phyloP scores from a whole-genome alignment of 441 rosid species.

The Pelargonium citronellum region DNA sequence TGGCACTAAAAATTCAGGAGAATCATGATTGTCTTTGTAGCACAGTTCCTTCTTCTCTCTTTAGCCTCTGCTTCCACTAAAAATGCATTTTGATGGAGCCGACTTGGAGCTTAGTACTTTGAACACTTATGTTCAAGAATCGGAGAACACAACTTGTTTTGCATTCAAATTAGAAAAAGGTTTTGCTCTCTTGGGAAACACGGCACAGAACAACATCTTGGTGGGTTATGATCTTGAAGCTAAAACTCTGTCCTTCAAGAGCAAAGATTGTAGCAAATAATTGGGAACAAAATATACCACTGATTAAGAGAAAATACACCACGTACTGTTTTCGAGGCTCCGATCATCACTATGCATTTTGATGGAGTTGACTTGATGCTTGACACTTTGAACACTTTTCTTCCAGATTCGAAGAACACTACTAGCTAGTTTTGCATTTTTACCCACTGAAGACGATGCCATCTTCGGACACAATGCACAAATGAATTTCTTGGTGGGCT shows the following conservation, averaged over 20 bases:
- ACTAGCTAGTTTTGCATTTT: no score
- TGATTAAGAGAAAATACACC: no score
- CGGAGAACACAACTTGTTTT: neutral
- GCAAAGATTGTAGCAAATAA: neutral
- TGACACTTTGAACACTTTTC: slow-evolving; percentile 21
- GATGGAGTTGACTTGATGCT: slow-evolving; percentile 35
- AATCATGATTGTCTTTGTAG: neutral
- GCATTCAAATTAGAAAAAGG: neutral
- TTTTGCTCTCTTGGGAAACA: neutral
- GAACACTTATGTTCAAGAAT: neutral
- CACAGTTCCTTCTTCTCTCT: neutral
- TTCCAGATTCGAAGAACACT: slow-evolving; percentile 5
- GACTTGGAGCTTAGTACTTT: neutral
- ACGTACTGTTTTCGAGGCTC: no score
- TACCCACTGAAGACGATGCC: no score
- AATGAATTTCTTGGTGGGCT: no score
- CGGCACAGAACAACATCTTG: neutral
- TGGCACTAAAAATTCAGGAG: no score
- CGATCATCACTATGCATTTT: slow-evolving; percentile 37
- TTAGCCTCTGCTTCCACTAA: neutral
- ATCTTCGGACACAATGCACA: no score
- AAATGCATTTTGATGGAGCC: neutral
- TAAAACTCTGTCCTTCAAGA: neutral
- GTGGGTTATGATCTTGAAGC: neutral
- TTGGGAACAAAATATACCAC: no score